Base-by-base conservation (phyloP, 441 rosid genomes). In the Lagerstroemia fauriei region DNA sequence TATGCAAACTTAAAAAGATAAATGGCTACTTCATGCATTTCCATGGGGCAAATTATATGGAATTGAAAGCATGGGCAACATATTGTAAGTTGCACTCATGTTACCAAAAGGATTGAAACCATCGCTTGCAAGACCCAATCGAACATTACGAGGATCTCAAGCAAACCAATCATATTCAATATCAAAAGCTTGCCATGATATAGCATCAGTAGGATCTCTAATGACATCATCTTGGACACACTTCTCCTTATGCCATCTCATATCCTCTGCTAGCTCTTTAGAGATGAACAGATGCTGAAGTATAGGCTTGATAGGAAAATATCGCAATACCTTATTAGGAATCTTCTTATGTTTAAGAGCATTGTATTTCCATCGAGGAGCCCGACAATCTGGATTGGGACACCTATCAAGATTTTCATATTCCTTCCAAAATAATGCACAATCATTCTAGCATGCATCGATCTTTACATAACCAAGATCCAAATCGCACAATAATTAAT, bases 211-310 rank as follows among this genome's bases (percentile, higher is more conserved):
- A n/a, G 38, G 34, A 66, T 66, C 34, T 66, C 72, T 66, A 66
- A 66, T 27, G 7, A 66, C 13, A 32, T 66, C 32, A 66, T 66
- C 72, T 66, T 66, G 32, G 3, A 66, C 72, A n/a, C 72, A 29
- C 18, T 66, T 66, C 72, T 66, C 72, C 34, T 66, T 66, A 11
- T 66, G 72, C 72, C 72, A 66, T 66, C 72, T n/a, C 72, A 66
- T 66, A 17, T 66, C 72, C 38, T 66, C 72, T 27, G 34, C 31
- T 66, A 66, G 2, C 17, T 66, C 72, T 27, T n/a, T 66, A 10
- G 72, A 69, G 7, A 38, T 18, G 46, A 12, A 69, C 1, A 69
- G 29, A 1, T 44, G 17, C 31, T 69, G 73, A 31, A 69, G 73
- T 38, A 44, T 31, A 31, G 73, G 17, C 46, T 69, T 69, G 25